Conservation (phyloP, 2,329 filamentous ascomycete species). For the Pezicula carpinea region DNA sequence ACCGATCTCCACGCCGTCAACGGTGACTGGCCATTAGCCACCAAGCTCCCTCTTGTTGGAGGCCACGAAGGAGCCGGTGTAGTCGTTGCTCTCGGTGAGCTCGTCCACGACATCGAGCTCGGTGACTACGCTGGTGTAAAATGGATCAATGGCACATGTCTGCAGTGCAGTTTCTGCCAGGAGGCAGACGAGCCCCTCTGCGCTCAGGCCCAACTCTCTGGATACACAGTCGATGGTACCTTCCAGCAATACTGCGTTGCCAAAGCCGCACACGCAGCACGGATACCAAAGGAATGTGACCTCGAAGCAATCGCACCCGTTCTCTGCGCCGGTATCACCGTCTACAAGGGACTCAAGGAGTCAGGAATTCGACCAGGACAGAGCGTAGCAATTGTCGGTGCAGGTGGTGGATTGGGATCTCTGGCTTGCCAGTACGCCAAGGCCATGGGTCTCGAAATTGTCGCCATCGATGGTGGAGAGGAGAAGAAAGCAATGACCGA, state of each 20-base stretch:
- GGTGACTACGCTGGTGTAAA: constrained; percentile 87
- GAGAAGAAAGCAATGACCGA: constrained; percentile 73
- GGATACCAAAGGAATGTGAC: constrained; percentile 70
- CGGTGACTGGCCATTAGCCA: constrained; percentile 83
- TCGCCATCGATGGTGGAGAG: constrained; percentile 78
- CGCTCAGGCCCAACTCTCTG: constrained; percentile 67
- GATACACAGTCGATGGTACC: constrained; percentile 87
- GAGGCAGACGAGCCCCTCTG: constrained; percentile 80
- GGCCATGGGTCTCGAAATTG: constrained; percentile 78
- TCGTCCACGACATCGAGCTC: constrained; percentile 73
- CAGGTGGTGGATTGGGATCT: constrained; percentile 76
- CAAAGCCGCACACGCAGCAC: constrained; percentile 80
- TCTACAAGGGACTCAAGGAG: constrained; percentile 90
- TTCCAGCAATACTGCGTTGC: constrained; percentile 92
- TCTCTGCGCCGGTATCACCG: constrained; percentile 80
- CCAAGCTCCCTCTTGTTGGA: constrained; percentile 81
- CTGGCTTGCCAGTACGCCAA: constrained; percentile 83
- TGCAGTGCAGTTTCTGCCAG: constrained; percentile 79
- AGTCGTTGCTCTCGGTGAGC: constrained; percentile 72
- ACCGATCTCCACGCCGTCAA: constrained; percentile 79
- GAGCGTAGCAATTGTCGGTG: constrained; percentile 79
- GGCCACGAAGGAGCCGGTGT: constrained; percentile 77
- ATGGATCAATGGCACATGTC: constrained; percentile 88
- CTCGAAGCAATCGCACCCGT: constrained; percentile 77
- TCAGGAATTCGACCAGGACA: constrained; percentile 70